A percentile compares a stretch with the other conserved stretches of the same genome.
Conservation (phyloP, 106 monocot genomes). For the Acorus calamus region DNA sequence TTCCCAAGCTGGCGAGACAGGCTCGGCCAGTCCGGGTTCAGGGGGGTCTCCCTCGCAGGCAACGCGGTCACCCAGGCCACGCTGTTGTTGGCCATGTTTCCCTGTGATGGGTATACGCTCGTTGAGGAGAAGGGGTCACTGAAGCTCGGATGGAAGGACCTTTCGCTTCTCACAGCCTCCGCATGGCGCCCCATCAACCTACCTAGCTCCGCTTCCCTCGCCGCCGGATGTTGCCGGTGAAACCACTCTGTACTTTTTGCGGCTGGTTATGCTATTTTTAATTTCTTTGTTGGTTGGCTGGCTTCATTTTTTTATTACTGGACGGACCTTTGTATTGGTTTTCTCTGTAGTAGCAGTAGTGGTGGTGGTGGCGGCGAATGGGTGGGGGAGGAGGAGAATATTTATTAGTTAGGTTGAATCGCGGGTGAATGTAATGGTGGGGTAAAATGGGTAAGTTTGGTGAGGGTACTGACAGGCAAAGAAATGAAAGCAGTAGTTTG, state of each 20-base stretch:
- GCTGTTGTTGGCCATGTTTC: slow-evolving; percentile 87
- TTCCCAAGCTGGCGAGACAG: slow-evolving; percentile 89
- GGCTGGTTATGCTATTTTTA: no score
- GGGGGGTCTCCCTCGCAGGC: slow-evolving; percentile 66
- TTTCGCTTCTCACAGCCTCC: slow-evolving; percentile 78
- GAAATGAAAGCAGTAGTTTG: no score
- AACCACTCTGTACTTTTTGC: neutral
- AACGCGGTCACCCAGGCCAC: slow-evolving; percentile 79
- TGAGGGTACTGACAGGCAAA: no score
- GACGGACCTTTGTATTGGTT: no score
- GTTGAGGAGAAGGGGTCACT: slow-evolving; percentile 90
- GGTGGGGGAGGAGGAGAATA: no score
- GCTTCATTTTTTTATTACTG: no score
- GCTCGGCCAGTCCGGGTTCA: slow-evolving; percentile 77
- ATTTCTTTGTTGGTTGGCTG: no score
- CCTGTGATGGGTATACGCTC: slow-evolving; percentile 85
- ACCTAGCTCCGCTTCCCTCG: neutral
- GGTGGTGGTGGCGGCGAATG: no score
- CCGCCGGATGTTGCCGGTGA: neutral
- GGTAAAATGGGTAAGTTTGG: no score
- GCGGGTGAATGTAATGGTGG: no score
- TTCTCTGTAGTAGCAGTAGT: no score
- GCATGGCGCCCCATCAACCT: slow-evolving; percentile 62
- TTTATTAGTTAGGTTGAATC: no score
- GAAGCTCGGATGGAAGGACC: slow-evolving; percentile 97